Percentiles rank a stretch among this genome's conserved stretches.
These are phyloP conservation scores for Salix dunnii DNA, from an alignment of 345 rosid genomes.

Conservation along the genomic window DNA sequence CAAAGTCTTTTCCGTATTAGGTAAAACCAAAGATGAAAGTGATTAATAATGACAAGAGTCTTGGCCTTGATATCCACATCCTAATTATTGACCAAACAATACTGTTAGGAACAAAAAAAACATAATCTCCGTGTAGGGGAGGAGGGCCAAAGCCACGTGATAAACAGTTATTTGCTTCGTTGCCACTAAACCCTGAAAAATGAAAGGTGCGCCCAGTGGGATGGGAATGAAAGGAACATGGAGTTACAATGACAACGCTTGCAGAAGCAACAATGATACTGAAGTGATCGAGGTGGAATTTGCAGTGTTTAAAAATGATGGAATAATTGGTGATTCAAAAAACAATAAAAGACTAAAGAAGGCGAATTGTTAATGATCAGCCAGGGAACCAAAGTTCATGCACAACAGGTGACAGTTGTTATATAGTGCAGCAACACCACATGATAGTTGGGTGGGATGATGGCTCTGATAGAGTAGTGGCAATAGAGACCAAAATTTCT, in stretches of 20 bases:
- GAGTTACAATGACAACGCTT: neutral
- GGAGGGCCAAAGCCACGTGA: neutral
- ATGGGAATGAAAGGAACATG: neutral
- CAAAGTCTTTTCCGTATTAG: slow-evolving; percentile 83
- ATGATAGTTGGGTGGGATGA: neutral
- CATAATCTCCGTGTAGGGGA: neutral
- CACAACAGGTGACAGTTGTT: too few relatives aligned
- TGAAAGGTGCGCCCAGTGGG: neutral
- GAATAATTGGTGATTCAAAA: neutral
- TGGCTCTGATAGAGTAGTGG: neutral
- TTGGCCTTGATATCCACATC: neutral
- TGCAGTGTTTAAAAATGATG: neutral
- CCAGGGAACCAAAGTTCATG: neutral
- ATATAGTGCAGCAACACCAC: neutral
- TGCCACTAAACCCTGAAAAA: neutral
- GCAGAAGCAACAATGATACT: neutral
- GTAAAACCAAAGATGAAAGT: slow-evolving; percentile 35
- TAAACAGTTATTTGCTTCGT: neutral
- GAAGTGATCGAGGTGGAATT: neutral
- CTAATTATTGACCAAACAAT: neutral
- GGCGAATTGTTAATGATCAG: too few relatives aligned
- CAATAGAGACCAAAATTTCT: neutral
- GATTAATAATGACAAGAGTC: slow-evolving; percentile 15
- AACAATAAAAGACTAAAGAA: too few relatives aligned
- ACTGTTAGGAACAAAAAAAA: neutral